Evolutionary conservation across 164 flowering plant species (phyloP).

Genomic region (Chloranthus sessilifolius): DNA sequence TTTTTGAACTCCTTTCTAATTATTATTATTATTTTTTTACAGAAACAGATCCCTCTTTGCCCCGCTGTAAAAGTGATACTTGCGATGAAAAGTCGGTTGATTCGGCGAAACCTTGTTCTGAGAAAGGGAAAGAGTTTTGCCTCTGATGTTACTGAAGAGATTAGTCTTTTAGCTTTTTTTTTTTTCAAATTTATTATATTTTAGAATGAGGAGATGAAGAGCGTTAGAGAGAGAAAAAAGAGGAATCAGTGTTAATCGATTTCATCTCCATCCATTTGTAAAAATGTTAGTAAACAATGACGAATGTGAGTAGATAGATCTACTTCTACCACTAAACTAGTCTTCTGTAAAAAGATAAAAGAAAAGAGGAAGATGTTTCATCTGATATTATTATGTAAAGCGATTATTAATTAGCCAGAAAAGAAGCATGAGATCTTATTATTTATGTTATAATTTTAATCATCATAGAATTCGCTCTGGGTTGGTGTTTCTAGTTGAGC

Average conservation of each 20-base stretch:
- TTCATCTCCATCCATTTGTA: conserved; percentile 4
- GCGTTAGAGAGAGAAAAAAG: conserved; percentile 2
- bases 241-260: conserved; percentile 1
- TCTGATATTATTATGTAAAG: not conserved
- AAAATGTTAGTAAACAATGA: conserved; percentile 6
- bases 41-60: conserved; percentile 31
- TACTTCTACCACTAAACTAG: not conserved
- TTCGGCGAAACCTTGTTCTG: conserved; percentile 12
- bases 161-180: not conserved
- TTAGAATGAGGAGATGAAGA: no score
- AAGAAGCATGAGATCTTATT: not conserved
- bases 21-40: not conserved
- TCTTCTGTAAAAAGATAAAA: not conserved
- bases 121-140: conserved; percentile 14
- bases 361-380: not conserved
- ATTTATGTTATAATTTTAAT: not conserved
- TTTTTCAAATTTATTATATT: no score
- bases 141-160: conserved; percentile 1
- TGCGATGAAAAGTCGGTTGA: conserved; percentile 27
- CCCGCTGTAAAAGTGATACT: conserved; percentile 39
- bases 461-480: not conserved
- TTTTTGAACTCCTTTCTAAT: not conserved
- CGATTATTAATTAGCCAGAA: not conserved
- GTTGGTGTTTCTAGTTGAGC: no score
- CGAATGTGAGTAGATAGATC: not conserved